phyloP scores from a whole-genome alignment of 2,329 filamentous ascomycete genomes.

The Talaromyces sp. region DNA sequence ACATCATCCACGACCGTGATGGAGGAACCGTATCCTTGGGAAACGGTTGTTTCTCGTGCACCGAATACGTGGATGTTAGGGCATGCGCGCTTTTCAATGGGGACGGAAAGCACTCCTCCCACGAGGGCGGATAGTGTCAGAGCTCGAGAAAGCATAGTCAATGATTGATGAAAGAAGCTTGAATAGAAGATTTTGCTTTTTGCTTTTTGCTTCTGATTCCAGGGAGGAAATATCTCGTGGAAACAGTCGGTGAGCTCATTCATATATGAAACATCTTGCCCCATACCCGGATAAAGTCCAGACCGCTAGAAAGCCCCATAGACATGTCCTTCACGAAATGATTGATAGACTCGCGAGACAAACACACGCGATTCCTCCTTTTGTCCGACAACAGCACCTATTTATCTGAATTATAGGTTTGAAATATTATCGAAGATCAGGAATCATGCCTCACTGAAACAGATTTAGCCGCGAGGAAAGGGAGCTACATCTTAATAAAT shows the following conservation, averaged over 20 bases:
- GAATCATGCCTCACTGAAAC: neutral
- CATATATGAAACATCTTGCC: slow-evolving; percentile 8
- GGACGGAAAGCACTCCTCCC: slow-evolving; percentile 8
- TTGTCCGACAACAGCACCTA: neutral
- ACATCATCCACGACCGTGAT: slow-evolving; percentile 54
- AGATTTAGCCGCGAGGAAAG: neutral
- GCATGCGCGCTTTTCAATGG: slow-evolving; percentile 34
- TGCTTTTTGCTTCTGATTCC: neutral
- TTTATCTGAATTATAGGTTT: neutral
- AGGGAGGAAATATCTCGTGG: neutral
- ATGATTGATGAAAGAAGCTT: neutral
- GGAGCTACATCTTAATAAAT: neutral
- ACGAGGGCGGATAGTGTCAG: neutral
- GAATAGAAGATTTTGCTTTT: neutral
- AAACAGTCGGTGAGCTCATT: neutral
- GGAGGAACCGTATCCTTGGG: slow-evolving; percentile 53
- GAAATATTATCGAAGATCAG: neutral
- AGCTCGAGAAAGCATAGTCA: slow-evolving; percentile 10
- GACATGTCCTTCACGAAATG: neutral
- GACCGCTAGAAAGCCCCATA: neutral
- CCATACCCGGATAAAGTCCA: slow-evolving; percentile 6
- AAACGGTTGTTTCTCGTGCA: slow-evolving; percentile 51
- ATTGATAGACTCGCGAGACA: neutral
- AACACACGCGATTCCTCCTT: neutral
- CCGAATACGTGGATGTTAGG: slow-evolving; percentile 53